These are phyloP conservation scores for Penicillium salamii DNA, from an alignment of 495 filamentous ascomycete species.

Conservation along the genomic window DNA sequence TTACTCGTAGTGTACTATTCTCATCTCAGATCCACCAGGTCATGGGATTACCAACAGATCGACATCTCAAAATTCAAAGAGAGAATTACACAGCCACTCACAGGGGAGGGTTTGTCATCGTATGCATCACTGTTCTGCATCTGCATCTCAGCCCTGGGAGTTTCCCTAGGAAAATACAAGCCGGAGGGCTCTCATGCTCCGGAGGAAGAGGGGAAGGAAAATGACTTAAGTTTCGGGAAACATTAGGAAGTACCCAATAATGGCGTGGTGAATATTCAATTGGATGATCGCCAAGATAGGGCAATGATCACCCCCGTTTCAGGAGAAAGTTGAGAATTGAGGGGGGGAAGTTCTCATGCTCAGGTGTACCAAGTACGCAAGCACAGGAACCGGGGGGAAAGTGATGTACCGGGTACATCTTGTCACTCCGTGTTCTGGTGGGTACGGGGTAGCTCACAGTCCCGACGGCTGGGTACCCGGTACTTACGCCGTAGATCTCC, in stretches of 20 bases:
- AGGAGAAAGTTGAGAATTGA: background rate
- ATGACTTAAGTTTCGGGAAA: background rate
- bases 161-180: background rate
- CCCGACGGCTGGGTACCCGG: slow-evolving; percentile 6
- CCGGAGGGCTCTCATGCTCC: no score
- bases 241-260: slow-evolving; percentile 7
- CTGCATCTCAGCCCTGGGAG: background rate
- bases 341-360: slow-evolving; percentile 5
- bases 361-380: background rate
- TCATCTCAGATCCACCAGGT: background rate
- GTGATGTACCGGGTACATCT: slow-evolving; percentile 16
- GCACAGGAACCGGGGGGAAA: slow-evolving; percentile 6
- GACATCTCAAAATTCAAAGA: background rate
- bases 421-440: slow-evolving; percentile 18
- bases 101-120: background rate
- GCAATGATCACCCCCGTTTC: slow-evolving; percentile 8
- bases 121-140: background rate
- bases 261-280: slow-evolving; percentile 5
- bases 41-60: background rate
- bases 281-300: slow-evolving; percentile 1
- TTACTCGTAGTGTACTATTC: no score
- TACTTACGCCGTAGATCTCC: slow-evolving; percentile 13
- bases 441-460: slow-evolving; percentile 21
- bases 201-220: no score
- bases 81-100: background rate